phyloP scores from a whole-genome alignment of 768 basidiomycete genomes.

The Trametopsis cervina region DNA sequence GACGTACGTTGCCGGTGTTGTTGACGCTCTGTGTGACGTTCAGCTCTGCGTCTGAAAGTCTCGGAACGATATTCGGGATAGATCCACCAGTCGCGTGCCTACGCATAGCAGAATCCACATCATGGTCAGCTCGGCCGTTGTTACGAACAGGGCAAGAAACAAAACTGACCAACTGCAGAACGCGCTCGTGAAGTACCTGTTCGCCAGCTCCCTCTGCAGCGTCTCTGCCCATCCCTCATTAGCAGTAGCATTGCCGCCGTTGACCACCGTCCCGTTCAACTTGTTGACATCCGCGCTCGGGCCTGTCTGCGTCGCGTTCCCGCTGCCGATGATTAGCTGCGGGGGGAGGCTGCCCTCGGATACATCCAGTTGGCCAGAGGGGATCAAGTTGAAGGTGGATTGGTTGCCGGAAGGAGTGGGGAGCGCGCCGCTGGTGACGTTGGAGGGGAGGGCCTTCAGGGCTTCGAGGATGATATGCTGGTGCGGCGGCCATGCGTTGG shows the following conservation, averaged over 20 bases:
- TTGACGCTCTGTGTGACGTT: constrained; percentile 58
- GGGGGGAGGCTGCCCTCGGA: constrained; percentile 62
- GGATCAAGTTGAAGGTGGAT: constrained; percentile 64
- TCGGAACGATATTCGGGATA: constrained; percentile 61
- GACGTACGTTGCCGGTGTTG: constrained; percentile 69
- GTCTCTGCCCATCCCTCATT: constrained; percentile 62
- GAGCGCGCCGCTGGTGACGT: constrained; percentile 53
- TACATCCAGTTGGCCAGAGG: constrained; percentile 75
- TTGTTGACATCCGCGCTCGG: constrained; percentile 55
- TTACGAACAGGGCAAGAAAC: background rate
- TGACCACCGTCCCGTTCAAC: constrained; percentile 47
- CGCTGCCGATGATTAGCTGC: constrained; percentile 45
- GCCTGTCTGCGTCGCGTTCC: constrained; percentile 47
- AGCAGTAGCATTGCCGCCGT: constrained; percentile 55
- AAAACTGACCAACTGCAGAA: constrained; percentile 80
- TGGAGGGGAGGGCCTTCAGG: constrained; percentile 64
- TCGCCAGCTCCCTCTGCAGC: constrained; percentile 69
- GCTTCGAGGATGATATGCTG: constrained; percentile 78
- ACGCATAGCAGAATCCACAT: background rate
- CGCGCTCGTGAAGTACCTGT: constrained; percentile 76
- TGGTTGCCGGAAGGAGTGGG: constrained; percentile 42
- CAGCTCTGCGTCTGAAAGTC: constrained; percentile 61
- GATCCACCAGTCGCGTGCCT: constrained; percentile 88
- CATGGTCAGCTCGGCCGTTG: background rate
- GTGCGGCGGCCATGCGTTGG: constrained; percentile 87